phyloP scores from a whole-genome alignment of 257 asterid species.

The Oldenlandia corymbosa region DNA sequence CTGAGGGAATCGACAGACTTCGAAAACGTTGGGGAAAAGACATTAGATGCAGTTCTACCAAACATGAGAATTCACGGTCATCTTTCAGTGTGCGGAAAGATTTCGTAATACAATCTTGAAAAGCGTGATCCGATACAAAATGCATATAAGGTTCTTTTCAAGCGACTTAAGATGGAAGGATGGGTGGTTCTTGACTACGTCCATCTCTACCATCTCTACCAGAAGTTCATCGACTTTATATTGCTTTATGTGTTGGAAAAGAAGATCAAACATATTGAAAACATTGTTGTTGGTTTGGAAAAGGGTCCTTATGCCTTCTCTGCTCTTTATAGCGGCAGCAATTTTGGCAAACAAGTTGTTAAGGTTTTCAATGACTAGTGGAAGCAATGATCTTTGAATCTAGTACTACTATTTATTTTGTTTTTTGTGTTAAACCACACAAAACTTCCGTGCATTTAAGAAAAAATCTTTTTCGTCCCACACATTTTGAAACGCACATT shows the following conservation, averaged over 20 bases:
- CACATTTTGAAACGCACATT: too few species aligned
- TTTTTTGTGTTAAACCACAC: too few species aligned
- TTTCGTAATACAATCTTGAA: slow-evolving; percentile 29
- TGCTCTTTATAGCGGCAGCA: slow-evolving; percentile 17
- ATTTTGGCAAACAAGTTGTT: slow-evolving; percentile 17
- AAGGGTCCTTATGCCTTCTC: slow-evolving; percentile 15
- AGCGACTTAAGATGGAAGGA: slow-evolving; percentile 18
- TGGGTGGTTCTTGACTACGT: slow-evolving; percentile 11
- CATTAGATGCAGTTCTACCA: slow-evolving; percentile 24
- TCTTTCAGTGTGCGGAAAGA: slow-evolving; percentile 24
- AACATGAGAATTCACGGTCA: slow-evolving; percentile 25
- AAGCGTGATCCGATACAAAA: slow-evolving; percentile 9
- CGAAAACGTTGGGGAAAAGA: slow-evolving; percentile 31
- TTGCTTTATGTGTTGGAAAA: slow-evolving; percentile 15
- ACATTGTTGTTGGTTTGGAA: slow-evolving; percentile 28
- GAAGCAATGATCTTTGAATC: too few species aligned
- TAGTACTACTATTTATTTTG: too few species aligned
- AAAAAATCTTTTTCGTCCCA: too few species aligned
- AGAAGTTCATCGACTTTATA: slow-evolving; percentile 10
- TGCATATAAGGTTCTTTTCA: background rate
- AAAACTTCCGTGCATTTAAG: too few species aligned
- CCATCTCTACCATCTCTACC: slow-evolving; percentile 19
- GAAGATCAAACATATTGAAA: slow-evolving; percentile 21
- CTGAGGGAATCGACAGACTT: slow-evolving; percentile 31
- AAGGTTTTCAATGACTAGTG: too few species aligned